Evolutionary conservation across 1,284 basidiomycete species (phyloP).

Genomic region (Ceratorhiza oryzae-sativae): DNA sequence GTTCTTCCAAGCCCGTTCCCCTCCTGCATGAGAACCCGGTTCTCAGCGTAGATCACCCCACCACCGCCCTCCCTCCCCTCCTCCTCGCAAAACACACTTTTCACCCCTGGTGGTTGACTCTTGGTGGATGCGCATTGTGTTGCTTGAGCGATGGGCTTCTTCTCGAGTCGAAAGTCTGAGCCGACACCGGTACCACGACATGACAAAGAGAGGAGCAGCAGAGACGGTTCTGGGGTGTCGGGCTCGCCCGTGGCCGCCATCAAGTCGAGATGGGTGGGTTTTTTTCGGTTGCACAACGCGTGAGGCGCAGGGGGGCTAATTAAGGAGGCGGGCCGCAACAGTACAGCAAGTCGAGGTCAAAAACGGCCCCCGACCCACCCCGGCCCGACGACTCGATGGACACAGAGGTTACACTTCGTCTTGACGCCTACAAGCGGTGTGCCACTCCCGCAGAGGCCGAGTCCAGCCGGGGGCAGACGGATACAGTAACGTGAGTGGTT

Average conservation of each 20-base stretch:
- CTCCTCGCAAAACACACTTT: background rate
- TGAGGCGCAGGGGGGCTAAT: background rate
- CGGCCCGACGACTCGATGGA: constrained; percentile 11
- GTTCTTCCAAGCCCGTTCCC: background rate
- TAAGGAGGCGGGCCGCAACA: background rate
- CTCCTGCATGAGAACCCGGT: background rate
- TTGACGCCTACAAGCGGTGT: background rate
- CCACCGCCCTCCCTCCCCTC: background rate
- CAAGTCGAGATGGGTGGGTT: constrained; percentile 35
- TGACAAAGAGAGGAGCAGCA: constrained; percentile 11
- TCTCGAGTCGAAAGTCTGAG: constrained; percentile 36
- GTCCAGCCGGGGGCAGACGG: background rate
- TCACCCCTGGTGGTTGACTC: background rate
- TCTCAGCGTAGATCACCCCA: background rate
- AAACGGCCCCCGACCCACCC: constrained; percentile 1
- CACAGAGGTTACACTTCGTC: constrained; percentile 1
- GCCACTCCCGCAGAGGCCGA: background rate
- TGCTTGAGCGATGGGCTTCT: constrained; percentile 27
- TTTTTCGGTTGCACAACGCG: background rate
- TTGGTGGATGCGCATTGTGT: background rate
- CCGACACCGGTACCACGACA: constrained; percentile 7
- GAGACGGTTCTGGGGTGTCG: background rate
- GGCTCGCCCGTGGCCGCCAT: constrained; percentile 19
- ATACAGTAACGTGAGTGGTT: constrained; percentile 27
- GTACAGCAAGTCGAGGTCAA: constrained; percentile 23